phyloP scores from a whole-genome alignment of 352 stramenopile genomes.

The Thalassiosira exigua region DNA sequence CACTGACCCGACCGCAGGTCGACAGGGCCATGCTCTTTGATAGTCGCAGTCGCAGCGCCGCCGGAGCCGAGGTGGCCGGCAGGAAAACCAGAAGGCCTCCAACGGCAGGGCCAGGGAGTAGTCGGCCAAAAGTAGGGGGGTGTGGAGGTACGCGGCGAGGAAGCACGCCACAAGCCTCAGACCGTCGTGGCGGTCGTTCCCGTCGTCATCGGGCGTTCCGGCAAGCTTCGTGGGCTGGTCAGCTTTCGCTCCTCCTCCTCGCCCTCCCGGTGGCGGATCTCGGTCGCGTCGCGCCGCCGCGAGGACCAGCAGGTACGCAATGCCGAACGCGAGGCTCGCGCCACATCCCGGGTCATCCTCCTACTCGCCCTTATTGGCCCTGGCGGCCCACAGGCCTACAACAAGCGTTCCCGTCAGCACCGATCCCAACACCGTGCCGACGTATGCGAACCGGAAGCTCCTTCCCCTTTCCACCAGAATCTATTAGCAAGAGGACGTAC shows the following conservation, averaged over 20 bases:
- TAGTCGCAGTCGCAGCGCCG: not conserved
- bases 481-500: slow-evolving; percentile 56
- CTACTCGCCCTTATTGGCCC: not conserved
- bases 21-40: no score
- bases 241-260: not conserved
- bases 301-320: no score
- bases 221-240: no score
- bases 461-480: no score
- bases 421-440: slow-evolving; percentile 30
- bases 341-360: slow-evolving; percentile 3
- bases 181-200: slow-evolving; percentile 38
- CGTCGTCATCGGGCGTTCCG: no score
- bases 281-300: not conserved
- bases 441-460: slow-evolving; percentile 55
- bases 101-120: slow-evolving; percentile 75
- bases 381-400: slow-evolving; percentile 23
- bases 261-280: not conserved
- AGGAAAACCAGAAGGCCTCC: slow-evolving; percentile 64
- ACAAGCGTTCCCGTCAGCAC: slow-evolving; percentile 20
- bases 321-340: slow-evolving; percentile 5
- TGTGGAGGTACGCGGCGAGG: slow-evolving; percentile 64
- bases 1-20: slow-evolving; percentile 9
- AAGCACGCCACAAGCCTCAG: slow-evolving; percentile 70
- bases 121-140: slow-evolving; percentile 73
- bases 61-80: slow-evolving; percentile 34